Conservation (phyloP, 805 yeast species). For the Yamadazyma ubonensis region DNA sequence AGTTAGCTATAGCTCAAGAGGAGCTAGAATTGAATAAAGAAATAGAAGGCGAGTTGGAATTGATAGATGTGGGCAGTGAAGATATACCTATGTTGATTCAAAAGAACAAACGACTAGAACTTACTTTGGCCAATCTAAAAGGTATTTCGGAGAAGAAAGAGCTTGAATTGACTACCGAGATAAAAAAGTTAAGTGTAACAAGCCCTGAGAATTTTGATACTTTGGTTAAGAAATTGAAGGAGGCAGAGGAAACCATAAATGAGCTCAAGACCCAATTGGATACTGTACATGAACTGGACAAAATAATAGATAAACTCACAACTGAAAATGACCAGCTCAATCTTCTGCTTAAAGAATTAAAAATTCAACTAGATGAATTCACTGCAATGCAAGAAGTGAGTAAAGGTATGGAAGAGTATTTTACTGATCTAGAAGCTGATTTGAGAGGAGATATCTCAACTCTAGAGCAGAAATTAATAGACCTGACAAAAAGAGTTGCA, state of each 20-base stretch:
- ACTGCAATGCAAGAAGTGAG: slow-evolving; percentile 52
- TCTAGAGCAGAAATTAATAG: slow-evolving; percentile 18
- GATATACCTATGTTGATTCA: slow-evolving; percentile 18
- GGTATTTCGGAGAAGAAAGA: slow-evolving; percentile 4
- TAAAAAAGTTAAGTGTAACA: slow-evolving; percentile 12
- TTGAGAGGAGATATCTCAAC: slow-evolving; percentile 36
- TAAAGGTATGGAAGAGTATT: slow-evolving; percentile 48
- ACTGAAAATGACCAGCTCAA: slow-evolving; percentile 36
- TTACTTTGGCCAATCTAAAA: slow-evolving; percentile 29
- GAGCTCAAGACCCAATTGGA: slow-evolving; percentile 34
- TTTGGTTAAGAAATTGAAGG: slow-evolving; percentile 27
- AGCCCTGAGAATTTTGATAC: slow-evolving; percentile 26
- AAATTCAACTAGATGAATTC: slow-evolving; percentile 41
- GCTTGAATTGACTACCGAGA: slow-evolving; percentile 8
- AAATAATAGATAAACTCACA: slow-evolving; percentile 33
- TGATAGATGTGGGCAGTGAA: slow-evolving; percentile 2
- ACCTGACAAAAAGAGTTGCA: slow-evolving; percentile 7
- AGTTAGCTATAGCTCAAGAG: slow-evolving; percentile 33
- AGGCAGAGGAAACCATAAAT: slow-evolving; percentile 24
- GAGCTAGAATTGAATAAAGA: slow-evolving; percentile 38
- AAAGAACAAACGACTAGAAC: slow-evolving; percentile 40
- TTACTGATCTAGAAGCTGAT: slow-evolving; percentile 42
- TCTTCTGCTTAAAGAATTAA: slow-evolving; percentile 31
- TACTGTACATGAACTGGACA: slow-evolving; percentile 34
- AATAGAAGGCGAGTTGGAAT: slow-evolving; percentile 30